phyloP scores from a whole-genome alignment of 257 asterid genomes.

The Jaltomata sinuosa region DNA sequence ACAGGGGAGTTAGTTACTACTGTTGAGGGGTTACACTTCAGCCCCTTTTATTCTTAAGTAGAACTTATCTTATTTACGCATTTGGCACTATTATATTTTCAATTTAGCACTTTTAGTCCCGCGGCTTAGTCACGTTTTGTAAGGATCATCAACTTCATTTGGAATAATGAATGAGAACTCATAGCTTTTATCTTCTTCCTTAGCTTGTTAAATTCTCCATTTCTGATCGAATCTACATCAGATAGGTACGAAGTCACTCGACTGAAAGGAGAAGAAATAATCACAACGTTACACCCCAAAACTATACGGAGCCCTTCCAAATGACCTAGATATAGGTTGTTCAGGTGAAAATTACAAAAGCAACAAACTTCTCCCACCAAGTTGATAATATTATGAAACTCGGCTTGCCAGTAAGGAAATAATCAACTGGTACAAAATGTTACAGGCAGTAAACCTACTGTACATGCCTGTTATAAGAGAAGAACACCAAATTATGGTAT shows the following conservation, averaged over 20 bases:
- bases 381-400: neutral
- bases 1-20: no score
- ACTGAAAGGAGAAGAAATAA: neutral
- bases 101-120: no score
- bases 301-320: neutral
- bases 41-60: no score
- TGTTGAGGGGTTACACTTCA: no score
- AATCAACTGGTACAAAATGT: neutral
- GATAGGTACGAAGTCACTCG: neutral
- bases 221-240: no score
- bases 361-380: neutral
- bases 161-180: no score
- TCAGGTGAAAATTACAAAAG: neutral
- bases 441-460: neutral
- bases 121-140: no score
- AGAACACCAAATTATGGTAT: neutral
- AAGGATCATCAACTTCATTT: no score
- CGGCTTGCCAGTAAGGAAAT: neutral
- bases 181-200: no score
- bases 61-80: no score
- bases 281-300: neutral
- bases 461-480: neutral
- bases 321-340: neutral
- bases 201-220: neutral
- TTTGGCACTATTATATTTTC: no score